phyloP scores from a whole-genome alignment of 1,284 basidiomycete genomes.

The Trametes pubescens region DNA sequence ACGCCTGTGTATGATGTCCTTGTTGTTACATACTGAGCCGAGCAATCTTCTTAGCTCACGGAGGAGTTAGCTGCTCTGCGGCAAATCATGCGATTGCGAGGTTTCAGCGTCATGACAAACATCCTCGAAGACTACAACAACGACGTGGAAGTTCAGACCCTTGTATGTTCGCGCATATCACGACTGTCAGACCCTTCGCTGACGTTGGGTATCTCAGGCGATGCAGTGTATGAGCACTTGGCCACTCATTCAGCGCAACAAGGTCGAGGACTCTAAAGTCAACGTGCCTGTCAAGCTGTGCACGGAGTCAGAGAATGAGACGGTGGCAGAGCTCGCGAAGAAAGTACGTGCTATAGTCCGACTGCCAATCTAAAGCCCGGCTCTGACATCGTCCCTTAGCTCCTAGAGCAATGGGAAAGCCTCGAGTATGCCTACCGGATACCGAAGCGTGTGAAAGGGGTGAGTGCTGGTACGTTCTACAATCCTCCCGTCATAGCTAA shows the following conservation, averaged over 20 bases:
- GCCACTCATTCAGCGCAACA: conserved; percentile 91
- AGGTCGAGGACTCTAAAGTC: conserved; percentile 90
- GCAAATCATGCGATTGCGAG: conserved; percentile 92
- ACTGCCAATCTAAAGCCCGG: background rate
- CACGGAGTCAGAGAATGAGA: conserved; percentile 63
- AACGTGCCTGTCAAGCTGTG: conserved; percentile 69
- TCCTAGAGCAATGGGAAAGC: conserved; percentile 78
- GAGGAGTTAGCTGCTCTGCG: conserved; percentile 83
- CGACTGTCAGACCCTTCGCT: background rate
- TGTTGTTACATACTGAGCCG: background rate
- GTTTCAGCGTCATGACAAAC: conserved; percentile 92
- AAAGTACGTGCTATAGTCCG: conserved; percentile 52
- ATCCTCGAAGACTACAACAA: conserved; percentile 83
- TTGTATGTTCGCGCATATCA: conserved; percentile 54
- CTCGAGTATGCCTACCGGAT: conserved; percentile 86
- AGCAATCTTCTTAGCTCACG: conserved; percentile 68
- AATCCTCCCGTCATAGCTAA: background rate
- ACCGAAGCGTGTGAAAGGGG: conserved; percentile 69
- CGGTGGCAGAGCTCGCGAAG: conserved; percentile 62
- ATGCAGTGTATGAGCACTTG: conserved; percentile 81
- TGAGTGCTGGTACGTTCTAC: conserved; percentile 42
- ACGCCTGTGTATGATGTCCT: background rate
- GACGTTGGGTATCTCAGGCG: conserved; percentile 53
- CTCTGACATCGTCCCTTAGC: conserved; percentile 45
- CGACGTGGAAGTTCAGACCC: conserved; percentile 76